Conservation (phyloP, 441 rosid genomes). For the Populus trichocarpa region DNA sequence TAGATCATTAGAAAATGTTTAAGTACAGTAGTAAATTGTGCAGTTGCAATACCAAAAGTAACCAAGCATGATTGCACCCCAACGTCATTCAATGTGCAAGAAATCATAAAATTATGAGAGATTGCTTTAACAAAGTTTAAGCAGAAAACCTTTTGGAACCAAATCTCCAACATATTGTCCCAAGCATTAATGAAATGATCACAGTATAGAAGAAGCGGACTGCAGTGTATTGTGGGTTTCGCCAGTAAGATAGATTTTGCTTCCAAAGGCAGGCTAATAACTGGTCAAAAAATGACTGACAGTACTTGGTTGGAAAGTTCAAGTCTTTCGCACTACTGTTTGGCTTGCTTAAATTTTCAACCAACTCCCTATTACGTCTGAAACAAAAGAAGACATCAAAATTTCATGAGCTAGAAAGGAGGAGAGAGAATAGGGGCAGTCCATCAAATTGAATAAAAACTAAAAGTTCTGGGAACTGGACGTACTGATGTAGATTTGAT, state of each 20-base stretch:
- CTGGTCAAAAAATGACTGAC: slow-evolving; percentile 67
- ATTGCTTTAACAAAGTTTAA: neutral
- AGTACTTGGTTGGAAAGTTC: slow-evolving; percentile 77
- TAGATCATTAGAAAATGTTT: neutral
- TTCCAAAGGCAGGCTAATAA: slow-evolving; percentile 91
- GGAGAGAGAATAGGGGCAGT: neutral
- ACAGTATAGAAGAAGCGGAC: slow-evolving; percentile 95
- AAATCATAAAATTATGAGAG: neutral
- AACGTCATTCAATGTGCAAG: neutral
- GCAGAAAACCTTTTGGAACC: slow-evolving; percentile 66
- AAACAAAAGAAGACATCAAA: slow-evolving; percentile 16
- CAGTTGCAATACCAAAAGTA: neutral
- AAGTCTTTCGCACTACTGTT: slow-evolving; percentile 54
- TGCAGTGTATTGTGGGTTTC: slow-evolving; percentile 94
- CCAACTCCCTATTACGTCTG: slow-evolving; percentile 71
- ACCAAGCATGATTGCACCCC: neutral
- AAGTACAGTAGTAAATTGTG: neutral
- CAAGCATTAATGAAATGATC: slow-evolving; percentile 89
- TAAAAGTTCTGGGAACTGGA: slow-evolving; percentile 13
- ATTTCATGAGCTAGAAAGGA: slow-evolving; percentile 4
- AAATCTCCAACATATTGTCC: slow-evolving; percentile 92
- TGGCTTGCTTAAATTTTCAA: slow-evolving; percentile 78
- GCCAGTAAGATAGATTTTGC: slow-evolving; percentile 93
- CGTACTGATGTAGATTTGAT: slow-evolving; percentile 73
- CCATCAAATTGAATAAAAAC: slow-evolving; percentile 8